A percentile compares a stretch with the other conserved stretches of the same genome.
Conservation (phyloP, 2,329 filamentous ascomycete genomes). For the Pseudocercospora musae region DNA sequence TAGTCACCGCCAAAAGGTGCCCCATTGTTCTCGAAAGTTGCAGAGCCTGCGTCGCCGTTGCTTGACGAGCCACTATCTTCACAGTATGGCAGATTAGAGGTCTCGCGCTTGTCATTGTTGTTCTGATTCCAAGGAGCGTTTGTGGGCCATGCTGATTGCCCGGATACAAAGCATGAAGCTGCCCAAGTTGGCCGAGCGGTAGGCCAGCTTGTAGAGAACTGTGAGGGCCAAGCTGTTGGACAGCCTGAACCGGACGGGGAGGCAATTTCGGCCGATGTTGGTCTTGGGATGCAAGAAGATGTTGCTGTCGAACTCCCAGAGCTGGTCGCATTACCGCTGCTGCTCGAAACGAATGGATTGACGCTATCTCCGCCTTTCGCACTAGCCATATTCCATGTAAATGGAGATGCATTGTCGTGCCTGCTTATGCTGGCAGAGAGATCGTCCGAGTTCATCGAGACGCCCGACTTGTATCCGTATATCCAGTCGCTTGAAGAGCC, state of each 20-base stretch:
- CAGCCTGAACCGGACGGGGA: conserved; percentile 18
- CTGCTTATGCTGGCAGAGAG: conserved; percentile 42
- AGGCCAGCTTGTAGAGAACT: conserved; percentile 17
- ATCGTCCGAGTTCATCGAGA: conserved; percentile 48
- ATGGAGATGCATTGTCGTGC: conserved; percentile 44
- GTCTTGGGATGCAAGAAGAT: background rate
- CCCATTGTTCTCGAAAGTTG: conserved; percentile 10
- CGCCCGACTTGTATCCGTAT: conserved; percentile 47
- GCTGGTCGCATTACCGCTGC: conserved; percentile 6
- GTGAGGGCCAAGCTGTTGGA: conserved; percentile 16
- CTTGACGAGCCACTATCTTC: background rate
- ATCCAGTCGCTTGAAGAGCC: conserved; percentile 48
- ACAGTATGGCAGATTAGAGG: background rate
- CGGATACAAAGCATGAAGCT: conserved; percentile 7
- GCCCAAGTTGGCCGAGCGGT: conserved; percentile 17
- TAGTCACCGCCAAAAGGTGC: conserved; percentile 19
- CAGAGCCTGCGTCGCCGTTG: conserved; percentile 1
- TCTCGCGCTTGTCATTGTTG: background rate
- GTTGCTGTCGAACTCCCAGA: conserved; percentile 2
- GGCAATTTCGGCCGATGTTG: conserved; percentile 8
- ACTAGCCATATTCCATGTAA: conserved; percentile 47
- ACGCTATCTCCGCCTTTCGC: conserved; percentile 50
- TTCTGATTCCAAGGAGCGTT: conserved; percentile 10
- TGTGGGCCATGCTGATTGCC: conserved; percentile 13
- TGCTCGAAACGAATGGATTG: conserved; percentile 40